These are phyloP conservation scores for Pharnaceum exiguum DNA, from an alignment of 148 eudicot genomes.

Conservation along the genomic window DNA sequence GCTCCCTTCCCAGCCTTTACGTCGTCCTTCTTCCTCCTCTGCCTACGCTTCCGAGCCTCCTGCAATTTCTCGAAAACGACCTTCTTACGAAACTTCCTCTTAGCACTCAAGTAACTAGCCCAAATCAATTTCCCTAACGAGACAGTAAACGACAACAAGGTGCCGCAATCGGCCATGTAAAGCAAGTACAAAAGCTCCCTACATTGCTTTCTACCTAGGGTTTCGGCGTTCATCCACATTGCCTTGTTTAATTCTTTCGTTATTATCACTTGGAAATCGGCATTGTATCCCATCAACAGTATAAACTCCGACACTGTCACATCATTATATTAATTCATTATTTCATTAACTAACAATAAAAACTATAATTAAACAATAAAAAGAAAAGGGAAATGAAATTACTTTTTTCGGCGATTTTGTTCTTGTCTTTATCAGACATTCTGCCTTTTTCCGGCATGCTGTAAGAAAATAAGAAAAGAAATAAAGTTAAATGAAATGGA, in stretches of 20 bases:
- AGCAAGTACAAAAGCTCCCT: constrained; percentile 30
- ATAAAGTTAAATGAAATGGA: background rate
- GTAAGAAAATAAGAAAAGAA: background rate
- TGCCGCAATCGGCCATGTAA: constrained; percentile 29
- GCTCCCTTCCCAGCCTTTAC: background rate
- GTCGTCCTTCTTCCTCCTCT: constrained; percentile 6
- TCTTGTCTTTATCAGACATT: constrained; percentile 28
- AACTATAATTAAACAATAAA: background rate
- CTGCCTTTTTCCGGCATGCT: constrained; percentile 24
- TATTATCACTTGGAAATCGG: constrained; percentile 31
- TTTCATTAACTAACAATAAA: background rate
- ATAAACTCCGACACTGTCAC: constrained; percentile 29
- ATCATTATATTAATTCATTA: background rate
- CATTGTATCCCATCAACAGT: constrained; percentile 32
- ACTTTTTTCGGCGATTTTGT: constrained; percentile 31
- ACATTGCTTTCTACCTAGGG: constrained; percentile 29
- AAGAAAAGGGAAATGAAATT: background rate
- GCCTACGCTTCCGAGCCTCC: constrained; percentile 8
- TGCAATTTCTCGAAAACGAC: constrained; percentile 16
- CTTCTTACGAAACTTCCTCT: constrained; percentile 12
- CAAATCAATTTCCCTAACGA: constrained; percentile 25
- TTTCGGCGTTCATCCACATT: constrained; percentile 22
- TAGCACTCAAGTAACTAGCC: constrained; percentile 23
- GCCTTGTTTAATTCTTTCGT: constrained; percentile 27
- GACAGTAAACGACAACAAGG: constrained; percentile 30